Evolutionary conservation across 139 green algal species (phyloP), one percentile per base, ranked within the genome.

Genomic region (Eudorina sp.): DNA sequence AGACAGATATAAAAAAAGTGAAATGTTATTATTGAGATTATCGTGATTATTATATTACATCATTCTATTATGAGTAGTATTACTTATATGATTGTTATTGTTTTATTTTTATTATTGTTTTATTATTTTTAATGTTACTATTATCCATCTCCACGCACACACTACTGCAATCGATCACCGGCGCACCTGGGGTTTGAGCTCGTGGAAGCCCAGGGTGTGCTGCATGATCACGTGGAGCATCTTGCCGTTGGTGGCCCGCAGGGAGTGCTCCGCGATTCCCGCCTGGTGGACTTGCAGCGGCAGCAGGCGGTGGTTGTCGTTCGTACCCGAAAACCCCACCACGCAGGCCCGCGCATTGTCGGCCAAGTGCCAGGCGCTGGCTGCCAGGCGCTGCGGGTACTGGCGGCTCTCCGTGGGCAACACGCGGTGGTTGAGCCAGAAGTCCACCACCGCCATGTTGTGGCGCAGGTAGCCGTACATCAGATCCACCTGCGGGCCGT

Each of bases 221-320:
- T 72, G 21, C 79, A 93, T 68, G 41, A 96, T 82, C 5, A 95
- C 46, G 13, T 84, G 36, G 66, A 95, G 90, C 94, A 96, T 96
- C 88, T 92, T 94, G 72, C 93, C 92, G 84, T 96, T 93, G 38
- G 94, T 95, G 31, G 64, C 94, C 0, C n/a, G 36, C 64, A 95
- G 85, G 5, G 45, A 43, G 0, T 6, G 45, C 7, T 87, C 81
- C 21, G 53, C 9, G 36, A 62, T 31, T 2, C 38, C 21, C 27
- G 85, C 45, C 81, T 94, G 86, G 23, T 82, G 45, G 83, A 95
- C 90, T 78, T 93, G 85, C 45, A 94, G 75, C 21, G 92, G 92
- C 79, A 95, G 84, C 88, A 95, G 91, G 31, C 90, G 64, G 84
- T 95, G 86, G 90, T 91, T 94, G 91, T 96, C 94, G 34, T 94